Evolutionary conservation across 108 stramenopile species (phyloP).

Genomic region (Nitzschia inconspicua): DNA sequence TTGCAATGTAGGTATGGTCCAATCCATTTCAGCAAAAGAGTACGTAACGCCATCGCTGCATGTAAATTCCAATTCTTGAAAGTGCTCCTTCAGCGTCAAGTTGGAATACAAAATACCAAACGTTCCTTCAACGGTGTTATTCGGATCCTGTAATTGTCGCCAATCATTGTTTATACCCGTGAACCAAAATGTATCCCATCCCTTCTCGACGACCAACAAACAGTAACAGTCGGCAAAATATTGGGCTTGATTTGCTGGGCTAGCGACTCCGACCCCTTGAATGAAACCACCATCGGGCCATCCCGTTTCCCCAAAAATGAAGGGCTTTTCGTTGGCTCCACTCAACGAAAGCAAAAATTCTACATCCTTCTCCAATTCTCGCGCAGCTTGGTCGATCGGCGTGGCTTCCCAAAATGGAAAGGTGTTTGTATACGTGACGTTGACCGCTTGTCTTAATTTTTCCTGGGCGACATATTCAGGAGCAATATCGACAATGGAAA

Average conservation of each 20-base stretch:
- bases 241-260: conserved; percentile 18
- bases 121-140: conserved; percentile 31
- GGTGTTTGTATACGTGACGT: conserved; percentile 23
- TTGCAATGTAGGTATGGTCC: conserved; percentile 18
- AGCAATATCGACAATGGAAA: conserved; percentile 37
- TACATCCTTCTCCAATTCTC: conserved; percentile 15
- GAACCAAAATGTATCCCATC: conserved; percentile 33
- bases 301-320: conserved; percentile 37
- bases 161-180: conserved; percentile 33
- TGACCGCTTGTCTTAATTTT: conserved; percentile 9
- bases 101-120: conserved; percentile 29
- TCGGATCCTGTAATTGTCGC: conserved; percentile 26
- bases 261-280: conserved; percentile 17
- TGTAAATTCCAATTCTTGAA: conserved; percentile 16
- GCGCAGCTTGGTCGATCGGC: conserved; percentile 8
- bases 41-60: conserved; percentile 14
- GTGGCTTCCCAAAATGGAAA: conserved; percentile 38
- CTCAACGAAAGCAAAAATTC: conserved; percentile 7
- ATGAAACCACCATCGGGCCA: conserved; percentile 32
- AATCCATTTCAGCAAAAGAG: conserved; percentile 26
- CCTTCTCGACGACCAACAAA: conserved; percentile 1
- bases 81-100: conserved; percentile 18
- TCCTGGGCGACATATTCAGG: conserved; percentile 5
- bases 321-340: conserved; percentile 8
- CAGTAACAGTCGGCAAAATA: conserved; percentile 30